A percentile compares a stretch with the other conserved stretches of the same genome.
Conservation (phyloP, 768 basidiomycete genomes). For the Tricholoma matsutake region DNA sequence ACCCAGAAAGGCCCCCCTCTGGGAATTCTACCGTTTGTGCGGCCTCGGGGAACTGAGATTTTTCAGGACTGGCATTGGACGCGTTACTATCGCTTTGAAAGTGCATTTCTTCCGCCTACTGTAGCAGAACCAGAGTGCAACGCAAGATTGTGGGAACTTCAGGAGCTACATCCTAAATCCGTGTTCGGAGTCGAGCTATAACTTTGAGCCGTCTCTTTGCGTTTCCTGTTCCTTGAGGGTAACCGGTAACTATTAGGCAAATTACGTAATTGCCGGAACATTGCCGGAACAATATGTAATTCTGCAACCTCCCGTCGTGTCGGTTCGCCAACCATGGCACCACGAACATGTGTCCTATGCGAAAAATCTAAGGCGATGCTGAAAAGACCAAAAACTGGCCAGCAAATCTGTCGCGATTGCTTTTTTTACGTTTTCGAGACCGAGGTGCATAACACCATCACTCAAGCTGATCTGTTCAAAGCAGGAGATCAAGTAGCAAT, state of each 20-base stretch:
- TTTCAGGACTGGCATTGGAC: not conserved
- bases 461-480: constrained; percentile 76
- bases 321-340: no score
- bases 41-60: not conserved
- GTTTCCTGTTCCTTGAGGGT: no score
- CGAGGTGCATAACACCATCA: constrained; percentile 96
- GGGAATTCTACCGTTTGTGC: not conserved
- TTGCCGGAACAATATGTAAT: no score
- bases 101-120: not conserved
- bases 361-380: constrained; percentile 77
- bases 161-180: no score
- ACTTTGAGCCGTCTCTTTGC: no score
- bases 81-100: not conserved
- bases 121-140: no score
- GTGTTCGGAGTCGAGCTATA: no score
- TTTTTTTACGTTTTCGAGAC: constrained; percentile 98
- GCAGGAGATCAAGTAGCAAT: constrained; percentile 93
- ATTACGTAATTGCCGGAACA: no score
- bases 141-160: no score
- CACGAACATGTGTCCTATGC: constrained; percentile 77
- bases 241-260: no score
- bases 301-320: no score
- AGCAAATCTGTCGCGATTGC: constrained; percentile 95
- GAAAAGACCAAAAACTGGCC: constrained; percentile 94
- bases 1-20: not conserved